These are phyloP conservation scores for Trypanosoma conorhini DNA, from an alignment of 208 protist species.

Conservation along the genomic window DNA sequence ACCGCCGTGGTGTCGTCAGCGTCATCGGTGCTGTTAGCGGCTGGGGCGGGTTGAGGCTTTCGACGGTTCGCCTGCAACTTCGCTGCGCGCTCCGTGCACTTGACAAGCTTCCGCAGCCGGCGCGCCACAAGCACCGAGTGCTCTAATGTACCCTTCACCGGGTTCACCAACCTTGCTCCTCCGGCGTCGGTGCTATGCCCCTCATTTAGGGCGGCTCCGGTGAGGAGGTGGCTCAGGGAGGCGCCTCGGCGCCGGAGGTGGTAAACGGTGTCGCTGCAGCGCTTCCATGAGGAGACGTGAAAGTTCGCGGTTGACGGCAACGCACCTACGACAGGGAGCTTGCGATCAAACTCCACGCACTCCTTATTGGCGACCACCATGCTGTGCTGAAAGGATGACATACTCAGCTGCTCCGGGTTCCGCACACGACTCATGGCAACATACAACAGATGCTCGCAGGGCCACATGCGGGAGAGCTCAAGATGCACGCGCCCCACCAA, in stretches of 20 bases:
- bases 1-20: conserved; percentile 5
- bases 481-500: conserved; percentile 86
- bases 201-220: conserved; percentile 33
- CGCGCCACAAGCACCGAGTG: conserved; percentile 81
- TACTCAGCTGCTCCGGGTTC: conserved; percentile 89
- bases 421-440: conserved; percentile 89
- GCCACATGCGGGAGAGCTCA: conserved; percentile 89
- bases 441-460: conserved; percentile 88
- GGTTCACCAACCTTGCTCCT: conserved; percentile 2
- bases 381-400: conserved; percentile 65
- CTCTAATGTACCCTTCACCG: conserved; percentile 41
- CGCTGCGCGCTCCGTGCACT: conserved; percentile 68
- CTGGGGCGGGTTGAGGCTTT: conserved; percentile 29
- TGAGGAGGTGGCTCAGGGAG: conserved; percentile 62
- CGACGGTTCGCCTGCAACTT: conserved; percentile 57
- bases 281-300: conserved; percentile 81
- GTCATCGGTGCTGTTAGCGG: neutral
- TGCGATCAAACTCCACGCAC: conserved; percentile 77
- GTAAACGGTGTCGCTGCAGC: conserved; percentile 87
- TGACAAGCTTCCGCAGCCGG: conserved; percentile 81
- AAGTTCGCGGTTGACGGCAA: conserved; percentile 35
- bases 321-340: conserved; percentile 42
- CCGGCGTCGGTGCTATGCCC: conserved; percentile 3
- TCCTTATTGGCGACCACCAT: conserved; percentile 83
- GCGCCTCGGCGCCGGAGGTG: conserved; percentile 70